Conservation (phyloP, 768 basidiomycete genomes). For the Postia placenta region DNA sequence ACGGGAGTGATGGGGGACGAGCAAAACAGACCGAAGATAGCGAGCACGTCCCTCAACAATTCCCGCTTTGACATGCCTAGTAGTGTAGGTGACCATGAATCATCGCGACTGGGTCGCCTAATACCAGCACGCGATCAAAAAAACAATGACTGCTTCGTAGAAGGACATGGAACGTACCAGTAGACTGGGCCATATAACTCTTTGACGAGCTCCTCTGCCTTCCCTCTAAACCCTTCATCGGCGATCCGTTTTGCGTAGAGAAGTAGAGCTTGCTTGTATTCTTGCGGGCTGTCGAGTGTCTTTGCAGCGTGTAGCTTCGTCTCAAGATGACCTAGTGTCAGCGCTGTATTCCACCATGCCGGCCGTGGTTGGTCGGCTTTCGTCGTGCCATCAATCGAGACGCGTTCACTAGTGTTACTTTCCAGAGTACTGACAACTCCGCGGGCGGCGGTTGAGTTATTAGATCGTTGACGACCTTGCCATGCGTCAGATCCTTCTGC, state of each 20-base stretch:
- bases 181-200: conserved; percentile 90
- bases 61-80: conserved; percentile 77
- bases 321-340: conserved; percentile 88
- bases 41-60: conserved; percentile 73
- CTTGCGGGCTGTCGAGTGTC: conserved; percentile 72
- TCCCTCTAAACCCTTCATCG: conserved; percentile 82
- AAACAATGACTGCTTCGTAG: background rate
- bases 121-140: conserved; percentile 1
- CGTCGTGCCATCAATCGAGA: conserved; percentile 10
- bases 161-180: conserved; percentile 50
- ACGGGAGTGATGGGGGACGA: background rate
- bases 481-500: conserved; percentile 76
- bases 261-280: conserved; percentile 74
- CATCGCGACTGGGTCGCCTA: conserved; percentile 62
- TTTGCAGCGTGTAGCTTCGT: conserved; percentile 68
- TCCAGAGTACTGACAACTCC: conserved; percentile 46
- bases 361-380: conserved; percentile 43
- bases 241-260: conserved; percentile 81
- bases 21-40: conserved; percentile 62
- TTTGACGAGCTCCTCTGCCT: conserved; percentile 87
- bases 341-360: conserved; percentile 75
- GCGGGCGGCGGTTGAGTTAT: conserved; percentile 32
- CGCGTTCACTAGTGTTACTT: conserved; percentile 23
- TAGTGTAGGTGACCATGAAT: conserved; percentile 67
- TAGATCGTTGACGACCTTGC: conserved; percentile 61